These are phyloP conservation scores for Rhodamnia argentea DNA, from an alignment of 345 rosid species.

Conservation along the genomic window DNA sequence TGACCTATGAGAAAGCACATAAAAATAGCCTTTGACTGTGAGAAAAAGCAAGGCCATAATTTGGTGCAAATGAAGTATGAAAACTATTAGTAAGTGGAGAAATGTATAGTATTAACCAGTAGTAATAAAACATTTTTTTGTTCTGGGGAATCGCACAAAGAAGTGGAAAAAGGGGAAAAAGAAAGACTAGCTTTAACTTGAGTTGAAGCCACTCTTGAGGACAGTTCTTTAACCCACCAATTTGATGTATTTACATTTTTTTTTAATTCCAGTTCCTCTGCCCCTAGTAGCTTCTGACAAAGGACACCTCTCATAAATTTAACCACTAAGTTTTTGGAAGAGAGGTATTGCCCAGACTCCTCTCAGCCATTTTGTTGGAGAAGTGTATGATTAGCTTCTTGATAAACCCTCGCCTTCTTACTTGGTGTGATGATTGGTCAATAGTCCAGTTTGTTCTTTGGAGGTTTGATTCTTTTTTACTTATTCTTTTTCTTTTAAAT, in stretches of 20 bases:
- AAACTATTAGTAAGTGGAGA: neutral
- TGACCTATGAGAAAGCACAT: neutral
- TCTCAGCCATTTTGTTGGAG: neutral
- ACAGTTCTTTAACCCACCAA: neutral
- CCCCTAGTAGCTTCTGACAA: no score
- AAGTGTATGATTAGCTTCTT: neutral
- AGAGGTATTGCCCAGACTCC: neutral
- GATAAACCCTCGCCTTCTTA: neutral
- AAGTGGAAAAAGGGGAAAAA: neutral
- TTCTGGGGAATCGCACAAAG: neutral
- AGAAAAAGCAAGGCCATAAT: neutral
- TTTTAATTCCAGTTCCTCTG: no score
- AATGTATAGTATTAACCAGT: neutral
- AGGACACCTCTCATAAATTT: neutral
- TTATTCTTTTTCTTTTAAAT: neutral
- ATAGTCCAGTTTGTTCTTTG: neutral
- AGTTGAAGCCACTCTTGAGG: neutral
- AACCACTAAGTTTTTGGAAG: neutral
- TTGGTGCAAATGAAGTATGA: neutral
- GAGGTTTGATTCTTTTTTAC: neutral
- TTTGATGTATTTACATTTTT: no score
- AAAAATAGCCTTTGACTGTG: neutral
- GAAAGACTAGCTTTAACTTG: neutral
- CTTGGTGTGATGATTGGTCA: neutral
- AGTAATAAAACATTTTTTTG: no score